Percentiles rank a stretch among this genome's conserved stretches.
phyloP scores from a whole-genome alignment of 2,329 filamentous ascomycete genomes.

The Colletotrichum echinochloae region DNA sequence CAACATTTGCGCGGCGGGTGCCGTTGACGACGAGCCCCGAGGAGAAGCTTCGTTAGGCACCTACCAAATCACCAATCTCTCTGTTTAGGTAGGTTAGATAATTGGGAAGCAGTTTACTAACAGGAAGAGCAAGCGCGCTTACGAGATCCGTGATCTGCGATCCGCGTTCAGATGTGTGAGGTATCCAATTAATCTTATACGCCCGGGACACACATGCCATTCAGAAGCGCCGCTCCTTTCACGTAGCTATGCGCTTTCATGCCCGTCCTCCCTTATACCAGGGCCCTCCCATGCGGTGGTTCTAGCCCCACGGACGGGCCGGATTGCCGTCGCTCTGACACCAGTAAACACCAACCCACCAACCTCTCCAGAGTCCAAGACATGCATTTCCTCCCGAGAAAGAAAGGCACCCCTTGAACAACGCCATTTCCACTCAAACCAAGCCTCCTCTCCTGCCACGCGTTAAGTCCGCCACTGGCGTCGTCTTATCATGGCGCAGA shows the following conservation, averaged over 20 bases:
- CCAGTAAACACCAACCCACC: not conserved
- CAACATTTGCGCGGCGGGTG: not conserved
- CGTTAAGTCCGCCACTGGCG: not conserved
- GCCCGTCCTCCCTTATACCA: not conserved
- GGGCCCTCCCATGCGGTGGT: not conserved
- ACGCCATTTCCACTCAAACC: not conserved
- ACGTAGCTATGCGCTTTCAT: not conserved
- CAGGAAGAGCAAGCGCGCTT: not conserved
- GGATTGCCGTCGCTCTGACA: not conserved
- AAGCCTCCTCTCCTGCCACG: not conserved
- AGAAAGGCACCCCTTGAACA: not conserved
- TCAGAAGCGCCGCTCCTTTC: not conserved
- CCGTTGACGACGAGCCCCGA: not conserved
- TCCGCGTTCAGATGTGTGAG: not conserved
- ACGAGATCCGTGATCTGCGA: no score
- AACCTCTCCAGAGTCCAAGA: not conserved
- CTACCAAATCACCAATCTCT: not conserved
- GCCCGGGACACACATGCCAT: not conserved
- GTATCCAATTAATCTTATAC: not conserved
- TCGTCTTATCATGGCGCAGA: not conserved
- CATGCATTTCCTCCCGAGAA: not conserved
- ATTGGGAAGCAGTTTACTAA: not conserved
- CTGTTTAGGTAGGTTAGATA: not conserved
- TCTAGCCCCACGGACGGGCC: not conserved
- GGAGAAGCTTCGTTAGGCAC: not conserved